Evolutionary conservation across 108 stramenopile genomes (phyloP).

Genomic region (Mayamaea pseudoterrestris): DNA sequence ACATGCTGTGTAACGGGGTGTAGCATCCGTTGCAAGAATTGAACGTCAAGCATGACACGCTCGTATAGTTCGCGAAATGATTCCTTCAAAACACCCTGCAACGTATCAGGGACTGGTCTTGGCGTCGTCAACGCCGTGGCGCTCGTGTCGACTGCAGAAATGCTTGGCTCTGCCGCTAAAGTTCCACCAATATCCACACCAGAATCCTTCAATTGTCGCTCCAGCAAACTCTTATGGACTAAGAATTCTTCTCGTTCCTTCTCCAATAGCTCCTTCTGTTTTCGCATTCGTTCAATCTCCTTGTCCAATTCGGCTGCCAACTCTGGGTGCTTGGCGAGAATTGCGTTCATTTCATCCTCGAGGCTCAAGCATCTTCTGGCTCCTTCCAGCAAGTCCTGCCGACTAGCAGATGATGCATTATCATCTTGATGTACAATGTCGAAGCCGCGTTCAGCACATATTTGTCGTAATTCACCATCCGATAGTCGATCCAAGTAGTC

Average conservation of each 20-base stretch:
- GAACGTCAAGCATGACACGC: constrained; percentile 4
- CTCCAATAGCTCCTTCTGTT: constrained; percentile 33
- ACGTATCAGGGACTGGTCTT: constrained; percentile 1
- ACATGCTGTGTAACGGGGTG: neutral
- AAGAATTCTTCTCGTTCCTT: constrained; percentile 17
- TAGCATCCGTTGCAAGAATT: neutral
- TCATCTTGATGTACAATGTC: constrained; percentile 34
- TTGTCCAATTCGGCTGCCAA: constrained; percentile 47
- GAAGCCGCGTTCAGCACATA: constrained; percentile 70
- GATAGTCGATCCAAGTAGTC: constrained; percentile 49
- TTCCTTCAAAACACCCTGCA: constrained; percentile 6
- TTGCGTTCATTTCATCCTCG: constrained; percentile 72
- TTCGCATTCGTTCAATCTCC: constrained; percentile 56
- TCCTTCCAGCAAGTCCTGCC: constrained; percentile 69
- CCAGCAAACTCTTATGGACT: constrained; percentile 9
- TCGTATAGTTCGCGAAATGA: constrained; percentile 4
- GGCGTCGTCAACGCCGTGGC: neutral
- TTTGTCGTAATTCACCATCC: constrained; percentile 49
- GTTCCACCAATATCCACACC: constrained; percentile 10
- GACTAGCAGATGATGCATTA: constrained; percentile 13
- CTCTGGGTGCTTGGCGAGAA: constrained; percentile 56
- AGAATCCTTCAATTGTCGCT: constrained; percentile 10
- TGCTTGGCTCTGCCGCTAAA: neutral
- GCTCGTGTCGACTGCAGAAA: neutral
- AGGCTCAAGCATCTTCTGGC: constrained; percentile 67